Evolutionary conservation across 2,329 filamentous ascomycete species (phyloP), one percentile per base, ranked within the genome.

Genomic region (Aspergillus tamarii): DNA sequence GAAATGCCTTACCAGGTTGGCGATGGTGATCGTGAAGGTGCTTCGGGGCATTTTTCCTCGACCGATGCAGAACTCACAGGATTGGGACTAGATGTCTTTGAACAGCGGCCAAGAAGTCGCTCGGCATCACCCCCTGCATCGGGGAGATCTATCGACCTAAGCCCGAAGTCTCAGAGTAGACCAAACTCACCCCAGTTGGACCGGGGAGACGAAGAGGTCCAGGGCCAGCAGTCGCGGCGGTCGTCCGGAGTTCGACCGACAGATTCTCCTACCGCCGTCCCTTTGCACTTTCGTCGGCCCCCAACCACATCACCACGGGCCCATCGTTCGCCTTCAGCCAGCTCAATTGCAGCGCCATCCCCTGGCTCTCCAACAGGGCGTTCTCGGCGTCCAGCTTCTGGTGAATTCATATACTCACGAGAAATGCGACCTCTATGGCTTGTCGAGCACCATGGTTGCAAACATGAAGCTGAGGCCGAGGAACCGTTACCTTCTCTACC

Each of bases 361-460:
- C 76, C 77, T n/a, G 75, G 67, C 21, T 83, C 83, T 9, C 83
- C 83, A 30, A 77, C 74, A n/a, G 65, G 75, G 14, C 79, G 82
- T 36, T 81, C 83, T 65, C 75, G 77, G 53, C 82, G 84, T 41
- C 77, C 81, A 0, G 79, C 77, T 59, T 87, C 84, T 1, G 79
- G 80, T 5, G 84, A 87, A 65, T 86, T 86, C 72, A 82, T 79
- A 64, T 78, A 77, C 41, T 80, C 77, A 21, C 86, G 86, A 60
- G 92, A 95, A 73, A 89, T 94, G 71, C 89, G 91, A 69, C 94
- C 94, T 0, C 81, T 97, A 10, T 94, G 91, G 77, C 88, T 97
- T 26, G 87, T 96, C 8, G 91, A 96, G 76, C 88, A 83, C 34
- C 86, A 84, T 67, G 78, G 80, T 23, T 66, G 67, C 21, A 83